Conservation (phyloP, 352 stramenopile species). For the Globisporangium emineosum region DNA sequence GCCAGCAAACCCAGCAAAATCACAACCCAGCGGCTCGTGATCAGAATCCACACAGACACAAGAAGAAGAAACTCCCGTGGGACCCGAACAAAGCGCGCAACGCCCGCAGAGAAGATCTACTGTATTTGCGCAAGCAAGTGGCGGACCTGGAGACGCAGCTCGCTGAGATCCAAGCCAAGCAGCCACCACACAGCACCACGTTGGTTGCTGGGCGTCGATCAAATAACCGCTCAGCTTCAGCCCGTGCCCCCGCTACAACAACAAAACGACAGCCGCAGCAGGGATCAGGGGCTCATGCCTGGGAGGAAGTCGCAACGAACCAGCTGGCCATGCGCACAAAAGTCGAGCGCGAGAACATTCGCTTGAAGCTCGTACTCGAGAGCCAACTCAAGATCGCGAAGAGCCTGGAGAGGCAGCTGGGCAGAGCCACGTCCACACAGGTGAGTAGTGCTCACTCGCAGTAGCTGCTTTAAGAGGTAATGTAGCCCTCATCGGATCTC, state of each 20-base stretch:
- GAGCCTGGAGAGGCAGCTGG: slow-evolving; percentile 28
- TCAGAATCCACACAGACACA: too few species aligned
- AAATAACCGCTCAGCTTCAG: not conserved
- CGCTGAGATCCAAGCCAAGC: not conserved
- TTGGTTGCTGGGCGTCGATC: not conserved
- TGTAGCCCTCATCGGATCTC: not conserved
- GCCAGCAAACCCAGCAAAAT: too few species aligned
- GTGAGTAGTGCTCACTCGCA: not conserved
- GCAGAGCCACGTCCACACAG: not conserved
- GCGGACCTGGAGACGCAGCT: slow-evolving; percentile 31
- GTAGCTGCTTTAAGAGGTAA: not conserved
- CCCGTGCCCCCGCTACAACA: not conserved
- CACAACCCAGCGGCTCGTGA: too few species aligned
- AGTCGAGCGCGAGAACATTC: slow-evolving; percentile 45
- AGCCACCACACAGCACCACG: not conserved
- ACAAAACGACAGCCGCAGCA: not conserved
- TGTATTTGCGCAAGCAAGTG: slow-evolving; percentile 29
- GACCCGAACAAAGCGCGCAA: slow-evolving; percentile 21
- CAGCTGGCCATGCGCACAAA: not conserved
- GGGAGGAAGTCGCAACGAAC: slow-evolving; percentile 5
- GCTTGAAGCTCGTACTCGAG: slow-evolving; percentile 47
- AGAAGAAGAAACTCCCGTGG: not conserved
- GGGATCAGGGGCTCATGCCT: not conserved
- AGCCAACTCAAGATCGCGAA: slow-evolving; percentile 41
- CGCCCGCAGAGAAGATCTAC: slow-evolving; percentile 32